phyloP scores from a whole-genome alignment of 805 yeast genomes.

The Saccharomycopsis oosterbeekiorum region DNA sequence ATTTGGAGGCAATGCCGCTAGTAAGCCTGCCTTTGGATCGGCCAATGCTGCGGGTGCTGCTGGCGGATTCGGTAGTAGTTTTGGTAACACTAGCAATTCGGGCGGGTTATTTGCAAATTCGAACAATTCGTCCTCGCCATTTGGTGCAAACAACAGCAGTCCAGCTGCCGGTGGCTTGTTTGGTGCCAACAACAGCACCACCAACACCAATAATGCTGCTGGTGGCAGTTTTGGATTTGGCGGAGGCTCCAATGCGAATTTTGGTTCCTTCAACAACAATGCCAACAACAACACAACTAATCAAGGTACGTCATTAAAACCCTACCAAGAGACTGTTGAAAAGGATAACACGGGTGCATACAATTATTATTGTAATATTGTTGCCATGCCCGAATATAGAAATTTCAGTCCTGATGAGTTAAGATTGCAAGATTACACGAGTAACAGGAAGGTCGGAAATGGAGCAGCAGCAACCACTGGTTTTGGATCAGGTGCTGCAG shows the following conservation, averaged over 20 bases:
- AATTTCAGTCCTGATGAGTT: slow-evolving; percentile 80
- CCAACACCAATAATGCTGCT: slow-evolving; percentile 19
- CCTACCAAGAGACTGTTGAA: slow-evolving; percentile 62
- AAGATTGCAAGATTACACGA: slow-evolving; percentile 79
- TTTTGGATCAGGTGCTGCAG: slow-evolving; percentile 12
- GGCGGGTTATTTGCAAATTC: slow-evolving; percentile 31
- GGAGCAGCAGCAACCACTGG: slow-evolving; percentile 23
- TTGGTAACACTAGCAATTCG: slow-evolving; percentile 9
- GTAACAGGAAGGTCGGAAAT: slow-evolving; percentile 43
- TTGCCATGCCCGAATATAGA: slow-evolving; percentile 85
- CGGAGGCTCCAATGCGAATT: slow-evolving; percentile 19
- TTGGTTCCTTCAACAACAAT: slow-evolving; percentile 16
- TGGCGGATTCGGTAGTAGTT: background rate
- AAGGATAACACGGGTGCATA: slow-evolving; percentile 52
- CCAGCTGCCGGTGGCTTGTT: slow-evolving; percentile 31
- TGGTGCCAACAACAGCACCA: slow-evolving; percentile 14
- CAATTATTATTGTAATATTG: slow-evolving; percentile 60
- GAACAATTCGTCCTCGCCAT: slow-evolving; percentile 21
- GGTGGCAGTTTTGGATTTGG: slow-evolving; percentile 24
- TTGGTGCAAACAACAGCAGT: slow-evolving; percentile 24
- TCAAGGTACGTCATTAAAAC: slow-evolving; percentile 62
- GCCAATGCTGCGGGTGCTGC: background rate
- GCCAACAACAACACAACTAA: slow-evolving; percentile 13
- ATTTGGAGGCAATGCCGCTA: slow-evolving; percentile 20
- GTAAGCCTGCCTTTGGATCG: slow-evolving; percentile 4